phyloP scores from a whole-genome alignment of 495 filamentous ascomycete genomes.

The Penicillium nucicola region DNA sequence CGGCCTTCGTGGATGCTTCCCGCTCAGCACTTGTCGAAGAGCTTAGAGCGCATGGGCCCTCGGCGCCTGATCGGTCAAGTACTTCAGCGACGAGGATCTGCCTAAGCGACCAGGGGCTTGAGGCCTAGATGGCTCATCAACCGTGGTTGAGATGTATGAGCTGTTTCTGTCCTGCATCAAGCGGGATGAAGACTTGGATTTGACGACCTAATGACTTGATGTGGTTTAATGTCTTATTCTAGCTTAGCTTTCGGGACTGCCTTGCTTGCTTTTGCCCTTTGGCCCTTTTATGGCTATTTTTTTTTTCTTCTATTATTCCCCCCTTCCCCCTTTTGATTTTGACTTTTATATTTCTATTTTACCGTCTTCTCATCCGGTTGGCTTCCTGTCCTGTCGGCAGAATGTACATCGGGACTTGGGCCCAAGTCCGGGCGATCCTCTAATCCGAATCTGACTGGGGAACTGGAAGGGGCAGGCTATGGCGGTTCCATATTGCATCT shows the following conservation, averaged over 20 bases:
- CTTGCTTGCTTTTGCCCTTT: background rate
- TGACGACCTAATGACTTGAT: constrained; percentile 1
- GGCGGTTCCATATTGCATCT: constrained; percentile 1
- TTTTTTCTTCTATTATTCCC: background rate
- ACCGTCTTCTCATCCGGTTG: background rate
- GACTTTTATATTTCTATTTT: background rate
- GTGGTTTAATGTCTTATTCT: background rate
- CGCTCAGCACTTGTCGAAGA: constrained; percentile 56
- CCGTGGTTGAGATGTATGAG: background rate
- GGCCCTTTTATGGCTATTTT: background rate
- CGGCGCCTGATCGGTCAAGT: constrained; percentile 75
- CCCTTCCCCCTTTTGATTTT: background rate
- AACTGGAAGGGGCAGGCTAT: background rate
- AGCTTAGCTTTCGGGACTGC: background rate
- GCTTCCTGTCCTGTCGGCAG: too few relatives aligned
- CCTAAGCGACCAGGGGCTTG: constrained; percentile 16
- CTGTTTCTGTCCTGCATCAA: constrained; percentile 1
- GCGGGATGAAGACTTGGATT: background rate
- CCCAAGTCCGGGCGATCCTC: constrained; percentile 2
- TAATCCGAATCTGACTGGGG: background rate
- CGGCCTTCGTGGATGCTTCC: constrained; percentile 52
- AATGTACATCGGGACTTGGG: background rate
- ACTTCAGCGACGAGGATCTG: constrained; percentile 57
- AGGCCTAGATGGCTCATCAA: background rate
- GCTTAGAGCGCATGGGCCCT: constrained; percentile 65